Conservation (phyloP, 805 yeast species). For the Cyberlindnera mycetangii region DNA sequence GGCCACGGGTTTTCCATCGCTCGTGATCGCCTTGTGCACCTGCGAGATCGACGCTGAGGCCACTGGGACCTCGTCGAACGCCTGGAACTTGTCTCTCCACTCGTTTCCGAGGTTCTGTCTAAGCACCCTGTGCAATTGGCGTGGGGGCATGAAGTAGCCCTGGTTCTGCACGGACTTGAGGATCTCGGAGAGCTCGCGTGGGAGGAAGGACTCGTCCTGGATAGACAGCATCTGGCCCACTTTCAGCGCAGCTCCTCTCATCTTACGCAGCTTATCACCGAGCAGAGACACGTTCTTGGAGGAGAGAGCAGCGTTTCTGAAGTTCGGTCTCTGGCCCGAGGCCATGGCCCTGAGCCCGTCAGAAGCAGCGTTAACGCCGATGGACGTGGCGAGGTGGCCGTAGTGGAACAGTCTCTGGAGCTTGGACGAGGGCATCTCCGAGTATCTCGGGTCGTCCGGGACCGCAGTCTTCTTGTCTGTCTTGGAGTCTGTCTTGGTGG, state of each 20-base stretch:
- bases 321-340: conserved; percentile 45
- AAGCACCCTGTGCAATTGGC: conserved; percentile 80
- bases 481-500: too few relatives aligned
- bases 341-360: conserved; percentile 73
- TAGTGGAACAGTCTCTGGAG: conserved; percentile 90
- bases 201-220: conserved; percentile 84
- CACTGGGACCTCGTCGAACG: conserved; percentile 83
- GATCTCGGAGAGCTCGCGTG: conserved; percentile 79
- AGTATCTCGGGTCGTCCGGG: conserved; percentile 35
- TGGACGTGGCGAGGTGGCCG: conserved; percentile 87
- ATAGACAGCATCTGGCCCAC: conserved; percentile 96
- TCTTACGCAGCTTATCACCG: conserved; percentile 82
- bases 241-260: conserved; percentile 99
- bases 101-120: conserved; percentile 66
- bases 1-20: conserved; percentile 71
- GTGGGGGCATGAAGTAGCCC: conserved; percentile 95
- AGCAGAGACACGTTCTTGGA: conserved; percentile 84
- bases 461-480: conserved; percentile 13
- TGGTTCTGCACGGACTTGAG: conserved; percentile 84
- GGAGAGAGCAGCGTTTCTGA: conserved; percentile 63
- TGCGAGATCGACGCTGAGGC: conserved; percentile 99
- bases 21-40: conserved; percentile 80
- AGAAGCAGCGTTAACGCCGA: conserved; percentile 78
- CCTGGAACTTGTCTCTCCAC: conserved; percentile 72
- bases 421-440: conserved; percentile 84